Conservation (phyloP, 352 stramenopile species). For the Thraustochytrium sp. region DNA sequence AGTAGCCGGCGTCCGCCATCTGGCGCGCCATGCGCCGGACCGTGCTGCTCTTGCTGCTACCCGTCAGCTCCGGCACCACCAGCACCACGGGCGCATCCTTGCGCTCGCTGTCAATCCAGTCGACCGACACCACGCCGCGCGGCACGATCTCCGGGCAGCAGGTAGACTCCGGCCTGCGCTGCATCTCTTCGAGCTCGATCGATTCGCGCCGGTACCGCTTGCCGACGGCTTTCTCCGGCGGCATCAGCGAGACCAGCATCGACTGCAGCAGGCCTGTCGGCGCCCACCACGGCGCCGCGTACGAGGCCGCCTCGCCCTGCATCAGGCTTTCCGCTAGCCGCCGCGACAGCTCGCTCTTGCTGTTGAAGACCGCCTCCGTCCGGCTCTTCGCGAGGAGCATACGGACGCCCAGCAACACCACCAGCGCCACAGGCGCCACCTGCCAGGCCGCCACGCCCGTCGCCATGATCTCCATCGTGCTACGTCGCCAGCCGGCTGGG, state of each 20-base stretch:
- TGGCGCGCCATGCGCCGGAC: not conserved
- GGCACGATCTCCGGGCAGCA: constrained; percentile 6
- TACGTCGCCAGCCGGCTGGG: too few relatives aligned
- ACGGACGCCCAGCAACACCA: too few relatives aligned
- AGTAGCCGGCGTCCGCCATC: not conserved
- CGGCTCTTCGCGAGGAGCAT: too few relatives aligned
- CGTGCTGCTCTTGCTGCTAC: not conserved
- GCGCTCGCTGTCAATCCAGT: not conserved
- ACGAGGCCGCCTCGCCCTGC: too few relatives aligned
- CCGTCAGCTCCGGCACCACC: not conserved
- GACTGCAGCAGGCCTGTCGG: not conserved
- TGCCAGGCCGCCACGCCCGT: too few relatives aligned
- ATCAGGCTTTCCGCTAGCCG: too few relatives aligned
- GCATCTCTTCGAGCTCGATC: not conserved
- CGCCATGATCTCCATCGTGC: too few relatives aligned
- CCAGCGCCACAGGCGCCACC: too few relatives aligned
- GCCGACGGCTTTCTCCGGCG: not conserved
- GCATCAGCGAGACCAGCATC: not conserved
- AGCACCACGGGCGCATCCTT: not conserved
- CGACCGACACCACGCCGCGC: not conserved
- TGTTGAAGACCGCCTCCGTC: too few relatives aligned
- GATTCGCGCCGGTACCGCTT: not conserved
- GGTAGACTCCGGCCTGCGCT: not conserved
- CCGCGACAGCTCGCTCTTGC: too few relatives aligned
- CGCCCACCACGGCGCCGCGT: not conserved